Base-by-base conservation (phyloP, 208 protist species). In the Tritrichomonas foetus region DNA sequence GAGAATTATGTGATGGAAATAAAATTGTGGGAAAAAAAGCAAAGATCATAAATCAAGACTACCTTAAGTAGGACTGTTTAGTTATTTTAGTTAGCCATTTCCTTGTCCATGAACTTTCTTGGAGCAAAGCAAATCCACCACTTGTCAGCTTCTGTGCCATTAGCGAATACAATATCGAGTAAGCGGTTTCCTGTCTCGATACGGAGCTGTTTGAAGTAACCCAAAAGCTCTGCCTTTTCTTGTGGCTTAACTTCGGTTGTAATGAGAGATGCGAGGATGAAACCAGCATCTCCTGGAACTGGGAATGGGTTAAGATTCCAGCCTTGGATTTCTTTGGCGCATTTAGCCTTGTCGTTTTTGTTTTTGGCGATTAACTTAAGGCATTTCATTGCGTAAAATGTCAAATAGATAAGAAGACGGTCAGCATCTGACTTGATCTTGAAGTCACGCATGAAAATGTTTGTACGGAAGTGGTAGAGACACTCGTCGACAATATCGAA, bases 401-500 rank as follows among this genome's bases (percentile, higher is more conserved):
- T 84, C 5, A 84, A 20, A 20, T 84, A 84, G n/a, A 84, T 84
- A n/a, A 84, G 1, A 44, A 84, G 74, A 84, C 74, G 74, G 44
- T 84, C 74, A n/a, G 74, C 36, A n/a, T 44, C 74, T 53, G 36
- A 39, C 74, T 84, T 84, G 11, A 44, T 44, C 36, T 33, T 33
- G 74, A 84, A 84, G 25, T 84, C 74, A 84, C 74, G 74, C 74
- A 84, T 84, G 74, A 84, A 84, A 44, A 84, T 84, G 41, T 84
- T 84, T 53, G 74, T 84, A 44, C 74, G 74, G 41, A 84, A 53
- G 22, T 84, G 74, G 30, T 84, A 84, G 22, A 84, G 74, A 1
- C 41, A 36, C 22, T 84, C 74, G 53, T 84, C 74, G 11, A 84
- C 74, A 53, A 84, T 84, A 84, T 84, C 74, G 44, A 84, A 84